Evolutionary conservation across 805 yeast genomes (phyloP), one percentile per base, ranked within the genome.

Genomic region (Wickerhamomyces alni): DNA sequence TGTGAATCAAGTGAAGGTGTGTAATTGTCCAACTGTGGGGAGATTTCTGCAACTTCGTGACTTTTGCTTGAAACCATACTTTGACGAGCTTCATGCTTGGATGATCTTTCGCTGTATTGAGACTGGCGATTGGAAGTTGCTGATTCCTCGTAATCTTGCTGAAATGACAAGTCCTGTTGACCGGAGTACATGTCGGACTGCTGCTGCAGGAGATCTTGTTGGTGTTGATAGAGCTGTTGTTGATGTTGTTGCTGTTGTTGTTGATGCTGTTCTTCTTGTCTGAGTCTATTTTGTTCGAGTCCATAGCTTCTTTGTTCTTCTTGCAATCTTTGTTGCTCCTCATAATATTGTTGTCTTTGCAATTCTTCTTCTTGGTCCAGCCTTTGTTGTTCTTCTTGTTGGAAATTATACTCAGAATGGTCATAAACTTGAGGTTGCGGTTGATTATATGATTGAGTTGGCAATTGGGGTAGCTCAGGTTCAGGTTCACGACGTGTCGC

Each of bases 161-260:
- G 52, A 35, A 46, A 48, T 0, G 56, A 52, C 5, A 43, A 25
- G 27, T 52, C 52, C 12, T 43, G 43, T 31, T 43, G 57, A 32
- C 34, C 49, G 15, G 31, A 40, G 45, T 8, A n/a, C n/a, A 39
- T 36, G 17, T 42, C 42, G 19, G 38, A 48, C n/a, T 44, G 52
- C 12, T 47, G 51, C 19, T 39, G 52, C 30, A 44, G 18, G 5
- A 31, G 33, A 15, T 29, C 32, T 11, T 36, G 45, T 10, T 35
- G 40, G n/a, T 38, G 43, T 13, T 36, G 35, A 25, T 26, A 12
- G 5, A 28, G 16, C 2, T 25, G 36, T 19, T 16, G 25, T 17
- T 40, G 38, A 13, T 36, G 42, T 9, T 39, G 43, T 17, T 35
- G 43, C 13, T 32, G 35, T 21, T 40, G 42, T 4, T 35, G 36